phyloP scores from a whole-genome alignment of 331 rosid genomes.

The Erythrophleum ivorense region DNA sequence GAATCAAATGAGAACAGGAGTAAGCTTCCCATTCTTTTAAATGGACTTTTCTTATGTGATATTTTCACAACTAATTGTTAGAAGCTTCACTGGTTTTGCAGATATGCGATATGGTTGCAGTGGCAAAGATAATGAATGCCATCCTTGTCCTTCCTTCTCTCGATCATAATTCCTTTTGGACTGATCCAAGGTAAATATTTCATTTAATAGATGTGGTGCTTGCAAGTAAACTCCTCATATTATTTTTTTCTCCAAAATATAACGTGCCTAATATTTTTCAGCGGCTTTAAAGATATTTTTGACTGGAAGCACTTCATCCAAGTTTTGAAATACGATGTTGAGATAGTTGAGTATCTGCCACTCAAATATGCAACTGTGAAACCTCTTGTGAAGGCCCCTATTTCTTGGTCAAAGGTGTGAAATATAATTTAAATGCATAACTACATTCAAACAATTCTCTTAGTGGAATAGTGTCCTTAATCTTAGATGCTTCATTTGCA shows the following conservation, averaged over 20 bases:
- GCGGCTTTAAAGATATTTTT: constrained; percentile 93
- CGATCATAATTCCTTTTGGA: constrained; percentile 96
- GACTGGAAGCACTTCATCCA: constrained; percentile 95
- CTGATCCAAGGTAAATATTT: constrained; percentile 87
- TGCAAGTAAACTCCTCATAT: constrained; percentile 28
- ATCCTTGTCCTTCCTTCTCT: constrained; percentile 94
- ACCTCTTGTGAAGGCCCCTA: constrained; percentile 81
- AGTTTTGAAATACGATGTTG: constrained; percentile 71
- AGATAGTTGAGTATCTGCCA: constrained; percentile 83
- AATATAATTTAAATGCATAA: constrained; percentile 17
- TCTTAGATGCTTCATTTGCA: constrained; percentile 52
- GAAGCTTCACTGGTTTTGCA: constrained; percentile 48
- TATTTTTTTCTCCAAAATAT: constrained; percentile 39
- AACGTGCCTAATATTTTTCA: constrained; percentile 59
- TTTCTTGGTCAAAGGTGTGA: constrained; percentile 97
- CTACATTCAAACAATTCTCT: not conserved
- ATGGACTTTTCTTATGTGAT: constrained; percentile 7
- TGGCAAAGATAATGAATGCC: constrained; percentile 96
- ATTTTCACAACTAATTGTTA: constrained; percentile 36
- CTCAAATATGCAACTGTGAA: constrained; percentile 53
- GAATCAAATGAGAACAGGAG: constrained; percentile 99
- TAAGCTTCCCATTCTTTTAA: constrained; percentile 40
- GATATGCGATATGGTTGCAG: constrained; percentile 99
- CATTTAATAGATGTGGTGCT: not conserved
- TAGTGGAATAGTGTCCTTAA: constrained; percentile 40